These are phyloP conservation scores for Cercospora zeae-maydis DNA, from an alignment of 2,329 filamentous ascomycete genomes.

Conservation along the genomic window DNA sequence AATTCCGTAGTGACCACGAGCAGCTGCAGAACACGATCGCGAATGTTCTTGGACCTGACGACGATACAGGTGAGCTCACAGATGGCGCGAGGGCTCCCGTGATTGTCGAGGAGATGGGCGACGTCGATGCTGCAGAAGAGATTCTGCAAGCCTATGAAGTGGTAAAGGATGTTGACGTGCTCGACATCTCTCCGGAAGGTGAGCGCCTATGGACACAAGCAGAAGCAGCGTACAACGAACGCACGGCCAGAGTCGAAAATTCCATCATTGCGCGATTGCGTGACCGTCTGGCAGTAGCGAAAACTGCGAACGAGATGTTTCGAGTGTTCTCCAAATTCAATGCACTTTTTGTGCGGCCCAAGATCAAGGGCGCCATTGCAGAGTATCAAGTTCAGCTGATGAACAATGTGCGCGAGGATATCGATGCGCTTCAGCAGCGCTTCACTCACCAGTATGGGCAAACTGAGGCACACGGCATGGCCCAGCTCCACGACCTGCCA, in stretches of 20 bases:
- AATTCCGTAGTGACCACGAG: conserved; percentile 95
- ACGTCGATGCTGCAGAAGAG: conserved; percentile 95
- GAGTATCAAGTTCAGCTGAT: conserved; percentile 98
- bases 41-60: conserved; percentile 78
- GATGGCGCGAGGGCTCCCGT: conserved; percentile 60
- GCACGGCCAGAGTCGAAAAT: conserved; percentile 95
- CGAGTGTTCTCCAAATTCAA: conserved; percentile 99
- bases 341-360: conserved; percentile 94
- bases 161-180: conserved; percentile 87
- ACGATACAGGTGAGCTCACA: conserved; percentile 51
- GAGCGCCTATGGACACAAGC: conserved; percentile 90
- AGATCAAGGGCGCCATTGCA: conserved; percentile 94
- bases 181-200: conserved; percentile 86
- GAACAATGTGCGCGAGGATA: conserved; percentile 95
- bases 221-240: conserved; percentile 94
- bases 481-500: conserved; percentile 89
- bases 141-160: conserved; percentile 92
- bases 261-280: conserved; percentile 93
- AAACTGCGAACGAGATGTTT: conserved; percentile 99
- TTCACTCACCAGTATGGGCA: conserved; percentile 99
- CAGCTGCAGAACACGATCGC: conserved; percentile 94
- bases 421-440: conserved; percentile 85
- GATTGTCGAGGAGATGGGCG: conserved; percentile 89
- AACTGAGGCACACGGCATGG: conserved; percentile 97
- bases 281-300: conserved; percentile 89